Base-by-base conservation (phyloP, 176 grass and related monocot species). In the Rhynchospora breviuscula region DNA sequence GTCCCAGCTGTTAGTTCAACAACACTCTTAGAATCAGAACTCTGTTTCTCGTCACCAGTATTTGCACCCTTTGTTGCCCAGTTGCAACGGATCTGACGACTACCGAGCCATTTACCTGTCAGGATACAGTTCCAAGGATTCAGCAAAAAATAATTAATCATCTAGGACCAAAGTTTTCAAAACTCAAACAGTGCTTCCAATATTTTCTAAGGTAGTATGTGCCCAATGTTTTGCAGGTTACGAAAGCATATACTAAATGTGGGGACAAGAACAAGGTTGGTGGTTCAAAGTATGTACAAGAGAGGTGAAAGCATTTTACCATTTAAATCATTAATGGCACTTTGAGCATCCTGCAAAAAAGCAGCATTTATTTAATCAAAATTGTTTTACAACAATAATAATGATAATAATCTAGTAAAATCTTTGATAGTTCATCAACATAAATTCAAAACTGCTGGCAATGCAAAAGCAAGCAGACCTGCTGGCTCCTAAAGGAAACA, bases 401-500 rank as follows among this genome's bases (percentile, higher is more conserved):
- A 81, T 19, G 73, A 17, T 82, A 43, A 81, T 19, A 79, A 17
- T 82, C 45, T 29, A 80, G 69, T 31, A 22, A 81, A 8, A 51
- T 48, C 26, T 61, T 17, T 63, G 59, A 82, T 67, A 49, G 35
- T 64, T 25, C 66, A 82, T 49, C 11, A 2, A 9, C 49, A 33
- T 4, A 56, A 57, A 18, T 17, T 56, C 25, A 78, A 25, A 57
- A 25, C 25, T 57, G 25, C 18, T 51, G 0, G 21, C 31, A 35
- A 67, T 67, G 59, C 10, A n/a, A 74, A 52, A 26, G 46, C 80
- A 15, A 83, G 80, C 61, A 57, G 79, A 98, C 95, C 95, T 98
- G 95, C 85, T 98, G 92, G 44, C 82, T 93, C 52, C 95, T 94
- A 86, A 98, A 98, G 80, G 92, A 98, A 86, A 98, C 95, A 91